These are phyloP conservation scores for Phoma herbarum DNA, from an alignment of 2,329 filamentous ascomycete species.

Conservation along the genomic window DNA sequence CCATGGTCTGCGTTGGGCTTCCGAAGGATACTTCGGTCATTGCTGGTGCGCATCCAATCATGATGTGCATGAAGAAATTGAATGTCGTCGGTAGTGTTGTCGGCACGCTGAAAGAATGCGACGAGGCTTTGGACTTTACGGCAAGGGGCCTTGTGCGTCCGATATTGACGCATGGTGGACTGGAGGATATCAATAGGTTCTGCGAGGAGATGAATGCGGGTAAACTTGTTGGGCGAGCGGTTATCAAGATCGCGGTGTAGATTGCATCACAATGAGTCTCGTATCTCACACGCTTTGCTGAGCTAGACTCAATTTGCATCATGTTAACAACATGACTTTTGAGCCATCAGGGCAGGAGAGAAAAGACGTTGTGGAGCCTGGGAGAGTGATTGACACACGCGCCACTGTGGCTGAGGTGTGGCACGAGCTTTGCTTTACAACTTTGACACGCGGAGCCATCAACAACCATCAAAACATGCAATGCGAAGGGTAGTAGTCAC, in stretches of 20 bases:
- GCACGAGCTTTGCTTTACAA: slow-evolving; percentile 19
- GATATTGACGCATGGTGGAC: slow-evolving; percentile 50
- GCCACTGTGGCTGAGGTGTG: slow-evolving; percentile 29
- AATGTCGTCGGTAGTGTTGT: slow-evolving; percentile 56
- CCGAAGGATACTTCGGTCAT: slow-evolving; percentile 35
- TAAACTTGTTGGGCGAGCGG: slow-evolving; percentile 53
- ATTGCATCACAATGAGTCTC: not conserved
- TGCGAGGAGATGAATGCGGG: slow-evolving; percentile 51
- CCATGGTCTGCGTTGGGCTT: slow-evolving; percentile 43
- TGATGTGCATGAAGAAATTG: slow-evolving; percentile 52
- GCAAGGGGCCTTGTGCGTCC: slow-evolving; percentile 54
- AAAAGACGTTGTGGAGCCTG: not conserved
- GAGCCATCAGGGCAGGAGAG: not conserved
- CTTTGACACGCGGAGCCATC: slow-evolving; percentile 19
- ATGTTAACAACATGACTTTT: too few species aligned
- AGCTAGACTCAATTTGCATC: too few species aligned
- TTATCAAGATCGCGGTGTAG: slow-evolving; percentile 50
- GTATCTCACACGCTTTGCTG: not conserved
- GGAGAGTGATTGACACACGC: not conserved
- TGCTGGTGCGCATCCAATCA: slow-evolving; percentile 46
- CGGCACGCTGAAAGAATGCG: slow-evolving; percentile 57
- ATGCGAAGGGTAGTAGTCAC: slow-evolving; percentile 62
- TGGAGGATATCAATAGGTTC: slow-evolving; percentile 53
- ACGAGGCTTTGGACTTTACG: slow-evolving; percentile 57
- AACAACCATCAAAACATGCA: slow-evolving; percentile 47